phyloP scores from a whole-genome alignment of 768 basidiomycete genomes.

The Serendipita sp. region DNA sequence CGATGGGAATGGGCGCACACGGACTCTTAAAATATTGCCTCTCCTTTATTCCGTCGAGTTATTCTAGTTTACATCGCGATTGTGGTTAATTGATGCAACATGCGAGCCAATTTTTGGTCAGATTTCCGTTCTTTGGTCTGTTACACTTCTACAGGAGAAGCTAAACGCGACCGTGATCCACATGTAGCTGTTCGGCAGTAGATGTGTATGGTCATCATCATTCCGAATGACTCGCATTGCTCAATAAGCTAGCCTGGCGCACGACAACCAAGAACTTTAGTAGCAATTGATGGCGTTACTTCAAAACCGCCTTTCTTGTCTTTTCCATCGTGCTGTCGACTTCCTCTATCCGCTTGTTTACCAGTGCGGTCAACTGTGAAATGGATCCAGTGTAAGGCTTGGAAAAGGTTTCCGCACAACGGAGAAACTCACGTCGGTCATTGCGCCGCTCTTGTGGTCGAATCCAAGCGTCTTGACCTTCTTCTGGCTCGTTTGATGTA shows the following conservation, averaged over 20 bases:
- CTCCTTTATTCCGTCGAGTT: too few species aligned
- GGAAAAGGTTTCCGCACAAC: not conserved
- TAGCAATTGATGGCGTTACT: too few species aligned
- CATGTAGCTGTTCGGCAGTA: not conserved
- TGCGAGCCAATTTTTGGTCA: not conserved
- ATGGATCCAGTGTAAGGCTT: not conserved
- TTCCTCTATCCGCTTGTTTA: conserved; percentile 44
- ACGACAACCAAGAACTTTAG: too few species aligned
- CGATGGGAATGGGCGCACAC: too few species aligned
- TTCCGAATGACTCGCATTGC: not conserved
- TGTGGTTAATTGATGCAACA: too few species aligned
- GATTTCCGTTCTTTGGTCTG: conserved; percentile 8
- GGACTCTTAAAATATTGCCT: too few species aligned
- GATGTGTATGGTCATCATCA: conserved; percentile 4
- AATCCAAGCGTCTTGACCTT: conserved; percentile 38
- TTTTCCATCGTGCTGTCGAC: conserved; percentile 49
- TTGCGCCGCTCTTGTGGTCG: conserved; percentile 49
- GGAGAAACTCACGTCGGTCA: conserved; percentile 44
- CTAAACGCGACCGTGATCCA: conserved; percentile 5
- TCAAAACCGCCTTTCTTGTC: conserved; percentile 9
- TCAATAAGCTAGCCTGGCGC: too few species aligned
- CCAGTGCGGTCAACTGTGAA: conserved; percentile 56
- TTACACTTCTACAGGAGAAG: not conserved
- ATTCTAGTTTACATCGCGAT: too few species aligned
- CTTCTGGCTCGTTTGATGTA: conserved; percentile 51